phyloP scores from a whole-genome alignment of 2,329 filamentous ascomycete species.

The Botrytis squamosa region DNA sequence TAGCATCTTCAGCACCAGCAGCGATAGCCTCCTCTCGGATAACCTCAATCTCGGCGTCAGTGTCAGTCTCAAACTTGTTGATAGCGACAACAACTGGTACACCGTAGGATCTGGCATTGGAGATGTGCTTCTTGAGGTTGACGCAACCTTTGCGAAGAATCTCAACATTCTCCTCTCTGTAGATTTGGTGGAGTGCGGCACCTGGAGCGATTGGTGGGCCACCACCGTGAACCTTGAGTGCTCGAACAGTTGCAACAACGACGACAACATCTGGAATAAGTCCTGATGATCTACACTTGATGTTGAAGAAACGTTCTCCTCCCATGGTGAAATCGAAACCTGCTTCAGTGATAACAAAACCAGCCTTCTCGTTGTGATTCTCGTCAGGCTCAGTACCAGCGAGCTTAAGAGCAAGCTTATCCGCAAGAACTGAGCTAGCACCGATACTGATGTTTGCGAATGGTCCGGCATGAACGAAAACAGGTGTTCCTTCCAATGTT shows the following conservation, averaged over 20 bases:
- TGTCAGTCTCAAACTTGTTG: conserved; percentile 95
- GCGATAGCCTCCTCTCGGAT: conserved; percentile 88
- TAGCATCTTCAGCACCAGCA: conserved; percentile 90
- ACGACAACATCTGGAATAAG: conserved; percentile 91
- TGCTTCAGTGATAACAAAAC: conserved; percentile 94
- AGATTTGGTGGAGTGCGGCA: conserved; percentile 79
- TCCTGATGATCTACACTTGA: conserved; percentile 95
- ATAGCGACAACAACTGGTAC: conserved; percentile 95
- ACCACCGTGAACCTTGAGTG: conserved; percentile 94
- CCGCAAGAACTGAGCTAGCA: conserved; percentile 90
- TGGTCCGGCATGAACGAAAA: conserved; percentile 95
- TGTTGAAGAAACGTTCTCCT: conserved; percentile 99
- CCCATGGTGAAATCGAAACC: conserved; percentile 99
- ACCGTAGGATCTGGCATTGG: conserved; percentile 84
- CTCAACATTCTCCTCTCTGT: conserved; percentile 91
- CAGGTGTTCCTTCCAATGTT: conserved; percentile 92
- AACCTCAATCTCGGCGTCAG: conserved; percentile 83
- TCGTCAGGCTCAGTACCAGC: conserved; percentile 92
- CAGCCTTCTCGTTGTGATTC: conserved; percentile 75
- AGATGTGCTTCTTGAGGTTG: conserved; percentile 93
- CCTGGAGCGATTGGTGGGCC: conserved; percentile 92
- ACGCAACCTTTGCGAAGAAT: conserved; percentile 86
- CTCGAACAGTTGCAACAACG: conserved; percentile 91
- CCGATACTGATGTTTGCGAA: conserved; percentile 99
- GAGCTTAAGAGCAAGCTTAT: conserved; percentile 93